A percentile compares a stretch with the other conserved stretches of the same genome.
Evolutionary conservation across 345 rosid genomes (phyloP).

Genomic region (Lepidium africanum): DNA sequence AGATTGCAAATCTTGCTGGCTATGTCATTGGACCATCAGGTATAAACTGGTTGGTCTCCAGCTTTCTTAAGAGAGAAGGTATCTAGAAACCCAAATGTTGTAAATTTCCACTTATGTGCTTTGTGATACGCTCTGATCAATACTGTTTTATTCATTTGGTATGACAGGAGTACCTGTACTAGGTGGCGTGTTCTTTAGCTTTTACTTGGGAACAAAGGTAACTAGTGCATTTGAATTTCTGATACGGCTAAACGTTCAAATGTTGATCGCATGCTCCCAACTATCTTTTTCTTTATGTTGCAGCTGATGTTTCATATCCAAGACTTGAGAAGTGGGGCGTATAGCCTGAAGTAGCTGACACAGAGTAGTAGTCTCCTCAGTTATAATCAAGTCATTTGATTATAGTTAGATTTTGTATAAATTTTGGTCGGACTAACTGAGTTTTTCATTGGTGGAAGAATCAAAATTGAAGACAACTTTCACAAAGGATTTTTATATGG

Average conservation of each 20-base stretch:
- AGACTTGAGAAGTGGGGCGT: constrained; percentile 34
- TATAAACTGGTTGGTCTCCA: constrained; percentile 60
- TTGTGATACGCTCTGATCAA: background rate
- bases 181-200: constrained; percentile 50
- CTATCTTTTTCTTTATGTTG: constrained; percentile 4
- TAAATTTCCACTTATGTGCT: background rate
- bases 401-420: background rate
- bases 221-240: background rate
- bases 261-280: background rate
- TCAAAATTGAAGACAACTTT: background rate
- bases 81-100: background rate
- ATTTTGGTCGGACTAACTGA: background rate
- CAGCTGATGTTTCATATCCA: constrained; percentile 73
- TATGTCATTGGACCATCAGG: constrained; percentile 88
- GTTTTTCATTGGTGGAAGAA: constrained; percentile 6
- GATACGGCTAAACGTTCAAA: background rate
- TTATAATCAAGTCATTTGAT: background rate
- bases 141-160: background rate
- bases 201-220: constrained; percentile 87
- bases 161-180: constrained; percentile 57
- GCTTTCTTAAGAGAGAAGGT: constrained; percentile 67
- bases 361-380: background rate
- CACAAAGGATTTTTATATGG: background rate
- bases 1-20: constrained; percentile 92
- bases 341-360: constrained; percentile 6